phyloP scores from a whole-genome alignment of 2,329 filamentous ascomycete species.

The Talaromyces sp. region DNA sequence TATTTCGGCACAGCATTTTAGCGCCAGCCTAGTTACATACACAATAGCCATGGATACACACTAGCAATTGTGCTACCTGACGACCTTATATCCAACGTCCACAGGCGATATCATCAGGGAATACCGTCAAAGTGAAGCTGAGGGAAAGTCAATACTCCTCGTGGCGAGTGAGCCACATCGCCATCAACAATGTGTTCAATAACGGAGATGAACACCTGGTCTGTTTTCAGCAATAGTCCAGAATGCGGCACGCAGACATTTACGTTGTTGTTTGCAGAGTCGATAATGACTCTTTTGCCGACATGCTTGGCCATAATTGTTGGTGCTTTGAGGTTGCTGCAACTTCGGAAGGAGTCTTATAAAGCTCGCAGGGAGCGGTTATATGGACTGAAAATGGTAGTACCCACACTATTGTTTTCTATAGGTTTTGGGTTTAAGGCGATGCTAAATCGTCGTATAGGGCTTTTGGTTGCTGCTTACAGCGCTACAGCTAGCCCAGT shows the following conservation, averaged over 20 bases:
- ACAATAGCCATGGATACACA: background rate
- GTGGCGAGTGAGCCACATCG: background rate
- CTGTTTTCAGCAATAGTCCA: background rate
- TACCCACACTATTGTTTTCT: background rate
- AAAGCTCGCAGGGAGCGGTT: constrained; percentile 1
- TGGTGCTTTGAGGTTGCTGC: background rate
- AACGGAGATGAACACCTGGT: background rate
- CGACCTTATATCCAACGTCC: background rate
- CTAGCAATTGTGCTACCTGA: background rate
- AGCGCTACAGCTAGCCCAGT: background rate
- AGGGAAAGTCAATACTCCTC: background rate
- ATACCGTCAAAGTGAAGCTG: background rate
- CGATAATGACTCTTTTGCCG: constrained; percentile 2
- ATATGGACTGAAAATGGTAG: background rate
- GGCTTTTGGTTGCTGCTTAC: background rate
- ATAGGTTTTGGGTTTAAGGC: no score
- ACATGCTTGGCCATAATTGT: background rate
- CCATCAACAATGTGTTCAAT: background rate
- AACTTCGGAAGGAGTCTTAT: background rate
- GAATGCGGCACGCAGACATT: background rate
- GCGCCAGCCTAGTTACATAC: background rate
- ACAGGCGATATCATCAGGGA: background rate
- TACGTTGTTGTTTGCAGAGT: background rate
- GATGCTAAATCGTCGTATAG: background rate
- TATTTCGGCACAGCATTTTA: background rate